Evolutionary conservation across 1,284 basidiomycete genomes (phyloP).

Genomic region (Heterobasidion occidentale): DNA sequence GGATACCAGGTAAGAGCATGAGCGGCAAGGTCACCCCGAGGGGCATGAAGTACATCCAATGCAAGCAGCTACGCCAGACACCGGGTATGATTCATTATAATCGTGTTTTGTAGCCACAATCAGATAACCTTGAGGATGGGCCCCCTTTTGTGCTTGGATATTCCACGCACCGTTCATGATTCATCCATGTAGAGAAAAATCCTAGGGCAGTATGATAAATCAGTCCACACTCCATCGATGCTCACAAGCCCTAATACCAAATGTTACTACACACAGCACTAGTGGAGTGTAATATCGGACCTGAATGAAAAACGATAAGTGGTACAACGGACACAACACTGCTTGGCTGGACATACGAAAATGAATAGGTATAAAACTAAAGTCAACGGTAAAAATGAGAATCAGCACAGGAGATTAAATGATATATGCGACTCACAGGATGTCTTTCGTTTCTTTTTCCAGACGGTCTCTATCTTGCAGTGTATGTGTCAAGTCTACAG

Average conservation of each 20-base stretch:
- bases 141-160: not conserved
- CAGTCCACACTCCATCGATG: not conserved
- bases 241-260: not conserved
- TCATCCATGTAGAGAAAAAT: not conserved
- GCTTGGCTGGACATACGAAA: not conserved
- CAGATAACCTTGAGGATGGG: not conserved
- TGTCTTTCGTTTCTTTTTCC: constrained; percentile 1
- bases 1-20: not conserved
- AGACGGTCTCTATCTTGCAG: not conserved
- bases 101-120: no score
- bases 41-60: not conserved
- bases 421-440: not conserved
- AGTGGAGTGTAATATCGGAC: not conserved
- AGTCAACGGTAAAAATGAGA: not conserved
- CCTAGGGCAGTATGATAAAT: not conserved
- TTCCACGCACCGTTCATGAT: not conserved
- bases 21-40: not conserved
- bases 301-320: not conserved
- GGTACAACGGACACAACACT: no score
- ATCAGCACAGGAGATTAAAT: not conserved
- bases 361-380: not conserved
- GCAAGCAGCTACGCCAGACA: not conserved
- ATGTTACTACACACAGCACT: not conserved
- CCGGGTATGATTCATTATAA: not conserved
- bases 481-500: not conserved